Evolutionary conservation across 2,329 filamentous ascomycete genomes (phyloP), one percentile per base, ranked within the genome.

Genomic region (Phoma sp.): DNA sequence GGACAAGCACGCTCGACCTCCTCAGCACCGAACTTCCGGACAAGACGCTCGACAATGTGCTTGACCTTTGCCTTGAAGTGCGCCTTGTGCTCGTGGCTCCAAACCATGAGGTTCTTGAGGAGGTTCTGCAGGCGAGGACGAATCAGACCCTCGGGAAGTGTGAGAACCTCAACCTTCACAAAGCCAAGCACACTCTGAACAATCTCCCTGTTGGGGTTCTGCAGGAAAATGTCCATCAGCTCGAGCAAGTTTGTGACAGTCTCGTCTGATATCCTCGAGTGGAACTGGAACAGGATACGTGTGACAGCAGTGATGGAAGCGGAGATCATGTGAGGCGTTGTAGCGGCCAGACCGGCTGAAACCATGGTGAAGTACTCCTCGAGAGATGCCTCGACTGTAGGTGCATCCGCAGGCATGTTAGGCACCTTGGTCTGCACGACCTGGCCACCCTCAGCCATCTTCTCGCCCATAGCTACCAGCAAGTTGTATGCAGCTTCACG

Each of bases 361-460:
- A 98, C 90, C 95, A 99, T 99, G 50, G 93, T 97, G 79, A 98
- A 91, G 77, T 92, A 98, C 75, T 98, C 95, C 68, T 98, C 93
- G 33, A 99, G 84, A 37, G 84, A 93, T 18, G 95, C 93, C 2
- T 85, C 81, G 4, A 89, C 92, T 29, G 87, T 80, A 2, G 90
- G 88, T 0, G 92, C 89, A 72, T 96, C 87, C 42, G 84, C 79
- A 3, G 91, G 85, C 91, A 98, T 96, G 72, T 93, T 87, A 2
- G 91, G 84, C 2, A 97, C 89, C 71, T 93, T 91, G 64, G 86
- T 88, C 75, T 96, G 96, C 66, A 93, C 84, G 58, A 99, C 95
- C 44, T 83, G 81, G 33, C 87, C 87, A 4, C 90, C 86, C 56
- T 87, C 82, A 18, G 86, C 84, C 81, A 97, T 92, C 64, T 88